phyloP scores from a whole-genome alignment of 495 filamentous ascomycete genomes.

The Filosporella fistucella region DNA sequence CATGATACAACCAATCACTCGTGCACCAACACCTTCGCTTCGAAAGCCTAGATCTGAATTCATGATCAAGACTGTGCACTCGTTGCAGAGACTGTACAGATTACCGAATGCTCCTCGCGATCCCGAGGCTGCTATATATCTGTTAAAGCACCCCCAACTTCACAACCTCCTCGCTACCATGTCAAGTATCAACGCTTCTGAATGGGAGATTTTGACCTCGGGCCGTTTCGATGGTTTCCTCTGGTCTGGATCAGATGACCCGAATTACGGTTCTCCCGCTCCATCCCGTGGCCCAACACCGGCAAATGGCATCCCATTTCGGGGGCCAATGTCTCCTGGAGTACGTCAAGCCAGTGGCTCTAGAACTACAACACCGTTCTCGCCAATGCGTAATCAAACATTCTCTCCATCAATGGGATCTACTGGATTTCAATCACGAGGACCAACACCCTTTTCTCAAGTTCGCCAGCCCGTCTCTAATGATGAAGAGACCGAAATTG shows the following conservation, averaged over 20 bases:
- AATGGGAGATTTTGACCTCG: conserved; percentile 95
- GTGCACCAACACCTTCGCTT: conserved; percentile 52
- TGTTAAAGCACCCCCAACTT: conserved; percentile 74
- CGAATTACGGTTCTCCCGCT: conserved; percentile 34
- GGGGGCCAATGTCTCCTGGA: conserved; percentile 21
- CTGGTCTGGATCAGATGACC: conserved; percentile 79
- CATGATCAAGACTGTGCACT: conserved; percentile 63
- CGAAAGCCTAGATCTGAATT: conserved; percentile 59
- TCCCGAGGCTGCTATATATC: conserved; percentile 80
- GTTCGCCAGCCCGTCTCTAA: conserved; percentile 61
- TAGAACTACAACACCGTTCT: conserved; percentile 23
- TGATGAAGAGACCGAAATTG: conserved; percentile 93
- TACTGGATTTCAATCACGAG: conserved; percentile 31
- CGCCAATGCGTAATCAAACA: conserved; percentile 18
- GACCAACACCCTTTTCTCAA: conserved; percentile 31
- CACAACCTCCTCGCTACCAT: conserved; percentile 88
- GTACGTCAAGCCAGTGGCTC: conserved; percentile 13
- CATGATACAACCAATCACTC: conserved; percentile 45
- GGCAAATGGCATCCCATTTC: conserved; percentile 28
- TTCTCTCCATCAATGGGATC: conserved; percentile 36
- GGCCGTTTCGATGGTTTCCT: conserved; percentile 97
- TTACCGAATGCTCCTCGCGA: conserved; percentile 68
- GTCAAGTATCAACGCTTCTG: conserved; percentile 74
- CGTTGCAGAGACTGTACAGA: conserved; percentile 82
- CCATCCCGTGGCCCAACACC: conserved; percentile 51